Evolutionary conservation across 352 stramenopile genomes (phyloP).

Genomic region (Globisporangium parvum): DNA sequence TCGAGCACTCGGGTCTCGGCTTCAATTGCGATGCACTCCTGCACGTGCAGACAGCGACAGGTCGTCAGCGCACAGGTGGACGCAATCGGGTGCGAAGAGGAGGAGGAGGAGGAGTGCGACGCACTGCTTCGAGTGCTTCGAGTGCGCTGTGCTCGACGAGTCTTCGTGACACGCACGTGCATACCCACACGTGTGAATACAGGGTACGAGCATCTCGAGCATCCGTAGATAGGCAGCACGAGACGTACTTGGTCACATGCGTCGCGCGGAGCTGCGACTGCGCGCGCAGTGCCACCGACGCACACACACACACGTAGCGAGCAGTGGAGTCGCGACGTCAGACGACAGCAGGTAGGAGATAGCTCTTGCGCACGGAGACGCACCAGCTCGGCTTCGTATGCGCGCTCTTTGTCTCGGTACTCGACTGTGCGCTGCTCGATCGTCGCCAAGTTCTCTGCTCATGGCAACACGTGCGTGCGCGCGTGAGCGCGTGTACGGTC

Average conservation of each 20-base stretch:
- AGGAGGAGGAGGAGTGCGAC: too few relatives aligned
- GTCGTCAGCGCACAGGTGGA: too few relatives aligned
- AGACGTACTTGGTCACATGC: too few relatives aligned
- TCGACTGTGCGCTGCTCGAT: constrained; percentile 39
- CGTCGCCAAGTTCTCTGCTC: constrained; percentile 32
- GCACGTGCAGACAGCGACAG: too few relatives aligned
- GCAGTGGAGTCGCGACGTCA: too few relatives aligned
- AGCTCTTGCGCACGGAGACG: background rate
- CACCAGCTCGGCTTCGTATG: constrained; percentile 31
- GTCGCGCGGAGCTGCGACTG: background rate
- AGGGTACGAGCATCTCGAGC: background rate
- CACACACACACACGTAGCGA: constrained; percentile 13
- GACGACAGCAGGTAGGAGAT: too few relatives aligned
- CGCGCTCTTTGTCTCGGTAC: constrained; percentile 22
- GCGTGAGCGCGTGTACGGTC: background rate
- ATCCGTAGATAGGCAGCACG: background rate
- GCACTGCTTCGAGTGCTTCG: constrained; percentile 19
- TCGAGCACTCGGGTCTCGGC: constrained; percentile 20
- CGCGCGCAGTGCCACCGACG: background rate
- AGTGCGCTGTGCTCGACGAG: constrained; percentile 28
- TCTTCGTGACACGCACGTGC: constrained; percentile 8
- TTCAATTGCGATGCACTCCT: constrained; percentile 35
- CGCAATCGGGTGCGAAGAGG: too few relatives aligned
- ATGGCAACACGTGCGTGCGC: background rate
- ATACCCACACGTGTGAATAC: background rate